These are phyloP conservation scores for Amanita inopinata DNA, from an alignment of 768 basidiomycete species.

Conservation along the genomic window DNA sequence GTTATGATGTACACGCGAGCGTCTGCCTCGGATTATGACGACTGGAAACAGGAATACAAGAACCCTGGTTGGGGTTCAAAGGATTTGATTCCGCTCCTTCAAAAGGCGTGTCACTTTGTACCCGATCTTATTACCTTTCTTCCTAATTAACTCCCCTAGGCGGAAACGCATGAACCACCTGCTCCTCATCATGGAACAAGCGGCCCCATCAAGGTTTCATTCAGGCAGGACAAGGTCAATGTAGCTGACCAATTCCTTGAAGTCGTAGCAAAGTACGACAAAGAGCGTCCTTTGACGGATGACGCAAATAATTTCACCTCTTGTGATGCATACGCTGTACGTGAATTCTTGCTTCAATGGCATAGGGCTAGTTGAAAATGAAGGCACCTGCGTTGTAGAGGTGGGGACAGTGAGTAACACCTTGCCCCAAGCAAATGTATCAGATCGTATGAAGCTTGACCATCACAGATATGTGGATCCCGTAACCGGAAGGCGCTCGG, in stretches of 20 bases:
- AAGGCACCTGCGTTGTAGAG: conserved; percentile 29
- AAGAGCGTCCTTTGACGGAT: conserved; percentile 29
- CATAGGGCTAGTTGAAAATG: no score
- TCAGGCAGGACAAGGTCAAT: conserved; percentile 27
- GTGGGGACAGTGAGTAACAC: conserved; percentile 39
- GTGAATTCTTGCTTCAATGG: conserved; percentile 14
- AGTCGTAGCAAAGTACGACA: conserved; percentile 37
- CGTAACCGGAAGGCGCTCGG: conserved; percentile 44
- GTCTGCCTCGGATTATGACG: conserved; percentile 55
- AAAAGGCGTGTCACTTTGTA: no score
- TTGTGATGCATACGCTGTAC: conserved; percentile 39
- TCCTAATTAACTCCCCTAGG: conserved; percentile 17
- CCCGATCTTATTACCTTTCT: no score
- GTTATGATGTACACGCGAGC: conserved; percentile 50
- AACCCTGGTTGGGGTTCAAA: conserved; percentile 56
- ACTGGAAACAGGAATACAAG: conserved; percentile 41
- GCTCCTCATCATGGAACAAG: conserved; percentile 33
- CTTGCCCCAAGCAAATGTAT: background rate
- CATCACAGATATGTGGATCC: conserved; percentile 43
- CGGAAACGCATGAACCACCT: conserved; percentile 27
- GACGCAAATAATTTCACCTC: conserved; percentile 39
- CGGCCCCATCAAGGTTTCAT: conserved; percentile 43
- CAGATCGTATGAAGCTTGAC: background rate
- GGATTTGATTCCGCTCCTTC: conserved; percentile 46
- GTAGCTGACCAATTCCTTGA: conserved; percentile 37